Percentiles rank a stretch among this genome's conserved stretches.
Conservation (phyloP, 2,329 filamentous ascomycete species). For the Colletotrichum eremochloae region DNA sequence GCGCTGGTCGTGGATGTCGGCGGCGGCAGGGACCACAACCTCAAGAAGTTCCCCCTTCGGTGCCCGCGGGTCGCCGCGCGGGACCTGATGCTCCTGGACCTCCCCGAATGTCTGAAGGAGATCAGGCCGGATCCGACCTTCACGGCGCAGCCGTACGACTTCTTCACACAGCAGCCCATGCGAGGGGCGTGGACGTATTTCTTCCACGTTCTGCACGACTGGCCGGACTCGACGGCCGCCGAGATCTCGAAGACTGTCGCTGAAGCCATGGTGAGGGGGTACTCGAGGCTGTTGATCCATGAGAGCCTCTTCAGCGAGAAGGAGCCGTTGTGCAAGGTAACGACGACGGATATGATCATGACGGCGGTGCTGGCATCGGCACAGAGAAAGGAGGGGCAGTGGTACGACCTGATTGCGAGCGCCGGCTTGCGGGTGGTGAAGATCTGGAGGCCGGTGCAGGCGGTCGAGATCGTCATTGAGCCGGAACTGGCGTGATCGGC, state of each 20-base stretch:
- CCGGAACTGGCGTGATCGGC: slow-evolving; percentile 41
- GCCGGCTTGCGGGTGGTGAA: slow-evolving; percentile 48
- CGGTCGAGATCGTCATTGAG: slow-evolving; percentile 50
- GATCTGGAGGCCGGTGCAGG: slow-evolving; percentile 48
- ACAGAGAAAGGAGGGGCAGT: slow-evolving; percentile 51
- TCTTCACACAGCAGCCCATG: slow-evolving; percentile 56
- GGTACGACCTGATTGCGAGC: slow-evolving; percentile 46
- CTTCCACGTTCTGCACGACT: slow-evolving; percentile 47
- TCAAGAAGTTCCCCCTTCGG: slow-evolving; percentile 50
- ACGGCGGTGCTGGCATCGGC: slow-evolving; percentile 49
- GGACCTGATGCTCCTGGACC: slow-evolving; percentile 51
- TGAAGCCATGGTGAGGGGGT: slow-evolving; percentile 46
- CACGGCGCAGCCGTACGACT: slow-evolving; percentile 51
- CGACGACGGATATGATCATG: slow-evolving; percentile 53
- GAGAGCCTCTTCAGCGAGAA: slow-evolving; percentile 51
- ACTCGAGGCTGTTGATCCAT: slow-evolving; percentile 54
- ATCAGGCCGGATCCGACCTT: slow-evolving; percentile 46
- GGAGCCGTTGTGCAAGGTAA: slow-evolving; percentile 48
- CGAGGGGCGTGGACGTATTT: slow-evolving; percentile 53
- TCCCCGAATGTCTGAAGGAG: slow-evolving; percentile 50
- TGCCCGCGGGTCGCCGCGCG: slow-evolving; percentile 47
- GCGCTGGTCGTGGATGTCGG: slow-evolving; percentile 53
- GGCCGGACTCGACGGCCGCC: slow-evolving; percentile 43
- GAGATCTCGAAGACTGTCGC: slow-evolving; percentile 41
- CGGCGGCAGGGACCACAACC: slow-evolving; percentile 54